Evolutionary conservation across 306 rosid genomes (phyloP), one percentile per base, ranked within the genome.

Genomic region (Lotus japonicus): DNA sequence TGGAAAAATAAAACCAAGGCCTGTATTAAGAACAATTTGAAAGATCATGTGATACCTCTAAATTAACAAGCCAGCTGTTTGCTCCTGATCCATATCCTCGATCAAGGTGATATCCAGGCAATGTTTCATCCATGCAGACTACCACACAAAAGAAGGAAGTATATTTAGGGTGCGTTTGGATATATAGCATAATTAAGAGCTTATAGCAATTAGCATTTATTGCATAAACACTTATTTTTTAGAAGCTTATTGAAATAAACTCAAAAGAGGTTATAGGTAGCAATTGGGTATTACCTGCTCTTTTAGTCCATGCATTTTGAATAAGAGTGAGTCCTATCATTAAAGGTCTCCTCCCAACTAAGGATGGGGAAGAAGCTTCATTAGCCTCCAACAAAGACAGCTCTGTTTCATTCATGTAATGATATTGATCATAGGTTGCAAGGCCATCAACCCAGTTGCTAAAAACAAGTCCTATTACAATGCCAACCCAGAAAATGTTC

Each of bases 61-160:
- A 82, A 66, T 90, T 89, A 71, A 94, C 77, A 42, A 94, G 74
- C 96, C 98, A 94, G 73, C 84, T 90, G 80, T 85, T 85, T 71
- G 95, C 89, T 71, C 98, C 97, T 1, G 96, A 84, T 39, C 98
- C 97, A 31, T 60, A 77, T 57, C 98, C 98, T 7, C 81, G 86
- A 73, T 94, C 84, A 58, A 83, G 70, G 80, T 90, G 97, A 80
- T 94, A 94, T 16, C 82, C 96, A 4, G 97, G 98, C 82, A 88
- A 82, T 39, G 97, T 82, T 75, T 97, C 98, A 82, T 94, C 98
- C 88, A 84, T 75, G 75, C 98, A 94, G 1, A 94, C 95, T 90
- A 85, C 61, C 51, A 69, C 56, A 51, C 45, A 45, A 74, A 73
- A 69, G 23, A 26, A 57, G 11, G 0, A 38, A 15, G 18, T 18